Base-by-base conservation (phyloP, 2,329 filamentous ascomycete species). In the Colletotrichum sp. region DNA sequence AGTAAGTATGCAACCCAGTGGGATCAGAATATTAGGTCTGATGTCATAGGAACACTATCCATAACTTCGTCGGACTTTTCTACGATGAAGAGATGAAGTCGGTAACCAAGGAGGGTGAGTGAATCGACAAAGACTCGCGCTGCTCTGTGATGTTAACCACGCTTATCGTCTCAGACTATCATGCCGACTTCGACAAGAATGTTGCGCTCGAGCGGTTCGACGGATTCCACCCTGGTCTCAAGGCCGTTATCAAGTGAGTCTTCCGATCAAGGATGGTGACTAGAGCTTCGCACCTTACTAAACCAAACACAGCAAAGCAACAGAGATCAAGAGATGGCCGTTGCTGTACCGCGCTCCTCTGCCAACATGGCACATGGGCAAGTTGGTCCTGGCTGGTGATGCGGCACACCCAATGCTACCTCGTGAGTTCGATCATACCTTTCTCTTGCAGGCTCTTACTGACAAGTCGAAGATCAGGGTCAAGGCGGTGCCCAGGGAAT, bases 391-490 rank as follows among this genome's bases (percentile, higher is more conserved):
- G 8, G 80, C 80, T 8, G 84, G 84, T 3, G 84, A 86, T 59
- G 82, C 84, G 1, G 84, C 83, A 0, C 84, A 86, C 75, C 83
- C 84, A 1, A 84, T 85, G 80, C 79, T 85, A 5, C 84, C 84
- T 4, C 82, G 83, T 84, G 71, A 61, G 81, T 79, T 7, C 4
- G 12, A 13, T 4, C 13, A 28, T 7, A 30, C 3, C 28, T 30
- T 32, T 28, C 38, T 59, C 1, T 36, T 32, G 28, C 52, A 14
- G 8, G 16, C 52, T 56, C 21, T 2, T 26, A 21, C 7, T 16
- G 30, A 43, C 16, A 4, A 9, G 24, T 69, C 13, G 4, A 61
- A 83, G 84, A 86, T 70, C 85, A 86, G 70, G 85, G 82, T 12
- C 86, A 85, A 76, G 84, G 81, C 2, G 84, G 79, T 12, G 81